Evolutionary conservation across 2,329 filamentous ascomycete genomes (phyloP), one percentile per base, ranked within the genome.

Genomic region (Mycosphaerella sp.): DNA sequence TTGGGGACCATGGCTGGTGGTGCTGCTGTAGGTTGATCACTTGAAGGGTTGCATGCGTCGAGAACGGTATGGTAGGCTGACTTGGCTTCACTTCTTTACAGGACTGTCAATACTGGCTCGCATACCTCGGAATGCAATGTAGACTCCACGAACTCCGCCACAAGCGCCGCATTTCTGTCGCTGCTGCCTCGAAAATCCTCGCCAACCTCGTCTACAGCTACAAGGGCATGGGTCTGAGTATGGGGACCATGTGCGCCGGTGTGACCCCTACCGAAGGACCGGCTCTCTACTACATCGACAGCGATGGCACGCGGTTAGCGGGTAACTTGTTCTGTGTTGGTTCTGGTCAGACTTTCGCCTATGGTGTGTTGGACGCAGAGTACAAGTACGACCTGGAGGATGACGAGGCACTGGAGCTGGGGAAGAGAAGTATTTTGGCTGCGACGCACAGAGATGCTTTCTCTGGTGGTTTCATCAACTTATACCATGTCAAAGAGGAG

Each of bases 21-120:
- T 76, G 93, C 93, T 69, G 93, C 93, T 73, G 83, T 86, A 76
- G 71, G 81, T 74, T 54, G 6, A 45, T 2, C 31, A 8, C 17
- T n/a, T 14, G 36, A 26, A 11, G 29, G 9, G 6, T 11, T 29
- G 26, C 4, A 49, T 39, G 17, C 21, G 3, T 21, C 21, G 41
- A 48, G 39, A 12, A 45, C 36, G 38, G 9, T 34, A 4, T 10
- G 17, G 11, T 26, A 51, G 51, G 51, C 61, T 63, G 53, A 59
- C 48, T 51, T 42, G n/a, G 39, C 34, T 38, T 38, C 34, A 23
- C 21, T 21, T 11, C 21, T 2, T 46, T 46, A n/a, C 62, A 86
- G 83, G 93, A 98, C 76, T 98, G 93, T 76, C 93, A 97, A 83
- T 97, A 96, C 82, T 98, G 93, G 93, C 87, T 98, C 62, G 91